Evolutionary conservation across 192 early-diverging fungal genomes (phyloP), one percentile per base, ranked within the genome.

Genomic region (Geosiphon pyriformis): DNA sequence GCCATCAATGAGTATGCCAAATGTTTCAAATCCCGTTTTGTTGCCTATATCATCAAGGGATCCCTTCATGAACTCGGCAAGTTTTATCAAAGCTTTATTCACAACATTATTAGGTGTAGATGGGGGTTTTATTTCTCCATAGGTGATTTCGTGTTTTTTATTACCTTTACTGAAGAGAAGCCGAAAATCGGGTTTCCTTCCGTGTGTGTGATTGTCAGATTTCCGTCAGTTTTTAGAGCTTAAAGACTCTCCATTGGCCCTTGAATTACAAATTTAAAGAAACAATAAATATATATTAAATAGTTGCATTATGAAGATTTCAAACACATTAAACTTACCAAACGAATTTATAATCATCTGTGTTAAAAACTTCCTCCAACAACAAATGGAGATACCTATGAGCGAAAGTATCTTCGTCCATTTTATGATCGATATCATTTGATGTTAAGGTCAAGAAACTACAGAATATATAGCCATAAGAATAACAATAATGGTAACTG

Each of bases 121-220:
- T 3, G 22, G 58, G 23, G 58, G 35, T 25, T 60, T 60, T 60
- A 60, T 60, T 60, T 60, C 58, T 60, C 58, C 58, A 60, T 37
- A 60, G n/a, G 25, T 26, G 58, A 60, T 60, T 42, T 60, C 58
- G 1, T 42, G n/a, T 33, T 60, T 25, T 60, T 33, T 42, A 60
- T 55, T 55, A 55, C 31, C 29, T 55, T 55, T 55, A 25, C 53
- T 55, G 22, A 60, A 60, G 35, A 60, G 35, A 31, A 60, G n/a
- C 25, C 35, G n/a, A 42, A 60, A 60, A 42, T 60, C 58, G 25
- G 33, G 35, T 60, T 60, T 60, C 22, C 58, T 37, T 42, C 35
- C 35, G 1, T 60, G 35, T 42, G 31, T 33, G 34, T 42, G n/a
- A 42, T 60, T 42, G 15, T 60, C 34, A 15, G 58, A 0, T 60